A percentile compares a stretch with the other conserved stretches of the same genome.
Conservation (phyloP, 441 rosid genomes). For the Mallotus japonicus region DNA sequence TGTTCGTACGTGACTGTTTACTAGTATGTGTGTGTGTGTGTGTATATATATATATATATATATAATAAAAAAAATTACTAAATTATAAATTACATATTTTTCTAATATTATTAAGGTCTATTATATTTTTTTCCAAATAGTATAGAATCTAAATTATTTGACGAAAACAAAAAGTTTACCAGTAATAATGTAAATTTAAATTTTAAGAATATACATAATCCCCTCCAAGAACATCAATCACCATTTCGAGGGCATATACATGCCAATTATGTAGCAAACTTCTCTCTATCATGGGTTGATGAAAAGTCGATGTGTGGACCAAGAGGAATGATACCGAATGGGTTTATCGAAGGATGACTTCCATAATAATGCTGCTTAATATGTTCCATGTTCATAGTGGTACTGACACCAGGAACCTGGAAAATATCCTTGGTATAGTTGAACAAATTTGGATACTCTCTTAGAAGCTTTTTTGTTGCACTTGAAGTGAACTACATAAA, state of each 20-base stretch:
- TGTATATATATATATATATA: too few relatives aligned
- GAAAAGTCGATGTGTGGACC: slow-evolving; percentile 69
- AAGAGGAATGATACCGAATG: slow-evolving; percentile 60
- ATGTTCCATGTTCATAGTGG: slow-evolving; percentile 70
- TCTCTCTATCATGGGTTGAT: slow-evolving; percentile 59
- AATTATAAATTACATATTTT: too few relatives aligned
- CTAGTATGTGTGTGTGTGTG: too few relatives aligned
- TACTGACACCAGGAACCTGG: slow-evolving; percentile 61
- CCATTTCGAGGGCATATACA: not conserved
- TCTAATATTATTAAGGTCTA: too few relatives aligned
- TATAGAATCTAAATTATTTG: too few relatives aligned
- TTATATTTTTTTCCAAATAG: too few relatives aligned
- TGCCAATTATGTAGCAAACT: slow-evolving; percentile 34
- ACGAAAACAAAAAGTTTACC: too few relatives aligned
- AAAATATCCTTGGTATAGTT: slow-evolving; percentile 76
- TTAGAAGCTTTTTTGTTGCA: slow-evolving; percentile 82
- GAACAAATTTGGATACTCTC: slow-evolving; percentile 79
- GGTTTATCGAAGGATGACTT: slow-evolving; percentile 77
- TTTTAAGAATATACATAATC: too few relatives aligned
- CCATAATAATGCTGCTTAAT: slow-evolving; percentile 88
- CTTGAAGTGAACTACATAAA: slow-evolving; percentile 83
- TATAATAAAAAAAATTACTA: too few relatives aligned
- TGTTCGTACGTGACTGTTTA: too few relatives aligned
- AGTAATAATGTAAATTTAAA: too few relatives aligned
- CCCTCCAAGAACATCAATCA: not conserved